Evolutionary conservation across 2,329 filamentous ascomycete genomes (phyloP), one percentile per base, ranked within the genome.

Genomic region (Paracoccidioides lutzii): DNA sequence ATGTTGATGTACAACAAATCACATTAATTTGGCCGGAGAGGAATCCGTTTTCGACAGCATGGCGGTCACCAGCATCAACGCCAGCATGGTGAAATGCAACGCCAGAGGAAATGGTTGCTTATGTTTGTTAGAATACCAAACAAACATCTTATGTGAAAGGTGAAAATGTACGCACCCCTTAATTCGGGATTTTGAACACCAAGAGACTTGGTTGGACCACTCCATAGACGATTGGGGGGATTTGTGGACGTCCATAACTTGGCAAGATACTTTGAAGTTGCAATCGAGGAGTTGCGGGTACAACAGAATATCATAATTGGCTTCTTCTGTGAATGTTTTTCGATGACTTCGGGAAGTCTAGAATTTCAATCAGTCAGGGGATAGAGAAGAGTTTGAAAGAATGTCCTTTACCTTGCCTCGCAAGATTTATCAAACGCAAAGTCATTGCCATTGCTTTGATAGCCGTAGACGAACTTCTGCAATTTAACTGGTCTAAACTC

Each of bases 11-110:
- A 66, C 87, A 93, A 68, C 89, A 94, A 53, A 95, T 90, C 37
- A 94, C 81, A 59, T 76, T 83, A 57, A 94, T 78, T n/a, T 88
- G 76, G 0, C 87, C 85, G 15, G 80, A 73, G 3, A 89, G 71
- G 61, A 85, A 95, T 0, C 77, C 78, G 46, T 77, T 77, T 64
- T 93, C 87, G 15, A 94, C 74, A 0, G 78, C 74, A 42, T 75
- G 71, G 50, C 87, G 79, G 66, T 94, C 88, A 33, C 76, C 69
- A 0, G 69, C 61, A 49, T 83, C 80, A 22, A 95, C 76, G 0
- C 88, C 88, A 22, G 85, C 88, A 70, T 95, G 88, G 65, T 95
- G 88, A 60, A 88, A 91, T 1, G 86, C 85, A 35, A 94, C 85
- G 3, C 87, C 88, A 12, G 78, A 72, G 15, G 66, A 58, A 6